Conservation (phyloP, 768 basidiomycete genomes). For the Naganishia vaughanmartiniae region DNA sequence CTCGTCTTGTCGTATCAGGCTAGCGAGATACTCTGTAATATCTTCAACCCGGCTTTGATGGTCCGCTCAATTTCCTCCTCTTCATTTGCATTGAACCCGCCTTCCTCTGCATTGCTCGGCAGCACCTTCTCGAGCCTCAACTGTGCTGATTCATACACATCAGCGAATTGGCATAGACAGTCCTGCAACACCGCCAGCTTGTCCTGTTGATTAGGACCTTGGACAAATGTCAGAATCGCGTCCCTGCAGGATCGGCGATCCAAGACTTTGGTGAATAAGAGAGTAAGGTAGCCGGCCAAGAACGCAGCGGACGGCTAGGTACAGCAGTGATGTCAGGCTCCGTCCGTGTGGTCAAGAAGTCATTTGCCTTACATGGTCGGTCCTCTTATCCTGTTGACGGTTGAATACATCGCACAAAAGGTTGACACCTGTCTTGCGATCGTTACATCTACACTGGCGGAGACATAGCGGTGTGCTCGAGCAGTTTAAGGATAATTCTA, state of each 20-base stretch:
- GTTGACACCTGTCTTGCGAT: neutral
- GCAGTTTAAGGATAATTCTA: slow-evolving; percentile 20
- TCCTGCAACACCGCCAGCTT: slow-evolving; percentile 16
- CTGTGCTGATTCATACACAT: slow-evolving; percentile 22
- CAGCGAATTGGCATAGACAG: slow-evolving; percentile 17
- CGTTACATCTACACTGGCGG: slow-evolving; percentile 21
- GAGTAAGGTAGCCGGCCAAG: slow-evolving; percentile 28
- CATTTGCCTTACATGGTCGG: slow-evolving; percentile 13
- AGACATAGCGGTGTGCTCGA: slow-evolving; percentile 8
- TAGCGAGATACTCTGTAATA: neutral
- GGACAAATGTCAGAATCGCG: neutral
- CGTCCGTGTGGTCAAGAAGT: too few relatives aligned
- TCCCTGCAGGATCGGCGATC: neutral
- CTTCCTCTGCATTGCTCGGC: neutral
- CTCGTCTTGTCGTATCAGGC: neutral
- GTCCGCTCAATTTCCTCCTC: neutral
- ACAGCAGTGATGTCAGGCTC: neutral
- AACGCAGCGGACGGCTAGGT: slow-evolving; percentile 27
- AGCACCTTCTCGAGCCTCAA: slow-evolving; percentile 4
- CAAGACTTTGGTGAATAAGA: slow-evolving; percentile 28
- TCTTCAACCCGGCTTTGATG: neutral
- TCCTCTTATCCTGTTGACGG: slow-evolving; percentile 12
- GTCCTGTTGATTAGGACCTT: neutral
- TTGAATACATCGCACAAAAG: slow-evolving; percentile 21
- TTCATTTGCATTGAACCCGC: neutral